A percentile compares a stretch with the other conserved stretches of the same genome.
phyloP scores from a whole-genome alignment of 2,329 filamentous ascomycete genomes.

The Phialophora tarda region DNA sequence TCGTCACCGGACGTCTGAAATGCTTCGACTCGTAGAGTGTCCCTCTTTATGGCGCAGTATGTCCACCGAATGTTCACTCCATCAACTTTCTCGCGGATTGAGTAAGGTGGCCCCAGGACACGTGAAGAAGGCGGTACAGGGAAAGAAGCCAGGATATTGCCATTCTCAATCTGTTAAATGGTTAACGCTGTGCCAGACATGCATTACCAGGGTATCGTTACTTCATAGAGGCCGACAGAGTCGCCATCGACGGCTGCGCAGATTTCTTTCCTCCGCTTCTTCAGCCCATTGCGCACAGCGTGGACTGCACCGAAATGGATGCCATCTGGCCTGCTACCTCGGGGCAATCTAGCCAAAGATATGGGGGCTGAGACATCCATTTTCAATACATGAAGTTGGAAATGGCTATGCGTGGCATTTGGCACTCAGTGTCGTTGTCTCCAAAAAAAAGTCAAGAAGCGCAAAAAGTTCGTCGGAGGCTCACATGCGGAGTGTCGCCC shows the following conservation, averaged over 20 bases:
- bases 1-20: slow-evolving; percentile 57
- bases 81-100: slow-evolving; percentile 58
- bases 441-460: not conserved
- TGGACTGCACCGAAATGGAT: slow-evolving; percentile 56
- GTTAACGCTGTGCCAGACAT: not conserved
- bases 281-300: slow-evolving; percentile 61
- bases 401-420: not conserved
- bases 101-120: slow-evolving; percentile 64
- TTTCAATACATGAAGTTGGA: slow-evolving; percentile 2
- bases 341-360: slow-evolving; percentile 54
- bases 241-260: slow-evolving; percentile 66
- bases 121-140: slow-evolving; percentile 65
- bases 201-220: slow-evolving; percentile 42
- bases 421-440: not conserved
- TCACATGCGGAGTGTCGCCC: not conserved
- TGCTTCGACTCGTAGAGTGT: slow-evolving; percentile 59
- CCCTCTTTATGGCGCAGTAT: slow-evolving; percentile 58
- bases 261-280: slow-evolving; percentile 67
- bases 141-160: slow-evolving; percentile 65
- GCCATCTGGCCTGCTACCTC: slow-evolving; percentile 49
- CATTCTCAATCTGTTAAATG: slow-evolving; percentile 61
- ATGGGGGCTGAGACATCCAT: slow-evolving; percentile 55
- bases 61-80: slow-evolving; percentile 59
- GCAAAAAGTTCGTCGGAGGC: slow-evolving; percentile 5
- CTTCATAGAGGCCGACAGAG: slow-evolving; percentile 67